Evolutionary conservation across 2,329 filamentous ascomycete genomes (phyloP), one percentile per base, ranked within the genome.

Genomic region (Aureobasidium namibiae): DNA sequence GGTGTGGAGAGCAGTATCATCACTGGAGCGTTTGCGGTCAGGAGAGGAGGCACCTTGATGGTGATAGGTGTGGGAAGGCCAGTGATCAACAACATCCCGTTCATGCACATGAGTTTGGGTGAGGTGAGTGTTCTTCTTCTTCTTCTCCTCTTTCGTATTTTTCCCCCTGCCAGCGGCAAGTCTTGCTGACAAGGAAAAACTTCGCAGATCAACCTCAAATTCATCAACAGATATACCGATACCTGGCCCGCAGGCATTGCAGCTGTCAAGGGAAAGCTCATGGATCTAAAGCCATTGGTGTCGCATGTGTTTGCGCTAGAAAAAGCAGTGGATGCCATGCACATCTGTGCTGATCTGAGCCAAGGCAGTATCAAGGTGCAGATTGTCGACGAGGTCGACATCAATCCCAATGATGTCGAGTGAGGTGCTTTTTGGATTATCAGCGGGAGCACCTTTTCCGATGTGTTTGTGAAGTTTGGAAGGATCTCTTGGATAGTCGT

Each of bases 191-290:
- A 21, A 13, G 16, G 38, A 21, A 34, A 26, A 21, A n/a, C n/a
- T n/a, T n/a, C 1, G 23, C 54, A 63, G 61, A 61, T 88, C 63
- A 78, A 87, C 64, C 74, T 89, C 26, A 82, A 80, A 38, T 89
- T 89, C 72, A 88, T 88, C 67, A 88, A 89, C 69, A 77, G 86
- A 8, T 89, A 88, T 67, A 76, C 80, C 41, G 84, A 88, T 66
- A 88, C 85, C 0, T 89, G 86, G 85, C 85, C 85, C 0, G 78
- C 81, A 0, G 86, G 82, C 0, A 85, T 89, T 34, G 76, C 80
- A 7, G 82, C 81, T 49, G 67, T 89, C 29, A 78, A 76, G 41
- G 82, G 83, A 3, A 80, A 80, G 0, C 76, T 87, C 1, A 67
- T 89, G 9, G 79, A 87, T 66, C 72, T 87, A 21, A 84, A 84